These are phyloP conservation scores for Corylus avellana DNA, from an alignment of 306 rosid species.

Conservation along the genomic window DNA sequence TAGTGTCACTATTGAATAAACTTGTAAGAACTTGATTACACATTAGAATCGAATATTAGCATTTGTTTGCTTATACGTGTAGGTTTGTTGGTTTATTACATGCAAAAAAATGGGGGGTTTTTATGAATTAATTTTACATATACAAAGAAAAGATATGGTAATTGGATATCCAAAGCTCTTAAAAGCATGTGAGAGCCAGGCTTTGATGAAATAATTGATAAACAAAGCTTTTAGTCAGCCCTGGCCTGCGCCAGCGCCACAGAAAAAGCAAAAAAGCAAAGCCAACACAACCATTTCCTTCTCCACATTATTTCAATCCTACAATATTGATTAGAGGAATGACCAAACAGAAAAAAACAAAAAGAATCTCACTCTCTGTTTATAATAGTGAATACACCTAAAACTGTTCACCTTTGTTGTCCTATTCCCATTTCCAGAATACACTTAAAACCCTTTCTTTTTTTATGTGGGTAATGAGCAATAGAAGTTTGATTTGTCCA, in stretches of 20 bases:
- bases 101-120: too few species aligned
- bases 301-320: neutral
- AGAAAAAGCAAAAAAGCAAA: neutral
- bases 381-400: neutral
- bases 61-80: too few species aligned
- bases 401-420: neutral
- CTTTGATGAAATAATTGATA: neutral
- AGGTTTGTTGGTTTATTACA: too few species aligned
- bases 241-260: neutral
- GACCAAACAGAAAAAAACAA: neutral
- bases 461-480: too few species aligned
- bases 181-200: too few species aligned
- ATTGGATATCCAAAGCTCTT: neutral
- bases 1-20: too few species aligned
- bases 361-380: neutral
- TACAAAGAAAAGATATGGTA: too few species aligned
- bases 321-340: neutral
- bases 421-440: neutral
- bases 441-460: neutral
- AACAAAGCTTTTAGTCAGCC: slow-evolving; percentile 5
- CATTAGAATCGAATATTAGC: too few species aligned
- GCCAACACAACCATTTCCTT: neutral
- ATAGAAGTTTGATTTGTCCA: too few species aligned
- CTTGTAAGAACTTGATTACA: too few species aligned
- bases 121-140: too few species aligned